Evolutionary conservation across 345 rosid genomes (phyloP), one percentile per base, ranked within the genome.

Genomic region (Populus alba): DNA sequence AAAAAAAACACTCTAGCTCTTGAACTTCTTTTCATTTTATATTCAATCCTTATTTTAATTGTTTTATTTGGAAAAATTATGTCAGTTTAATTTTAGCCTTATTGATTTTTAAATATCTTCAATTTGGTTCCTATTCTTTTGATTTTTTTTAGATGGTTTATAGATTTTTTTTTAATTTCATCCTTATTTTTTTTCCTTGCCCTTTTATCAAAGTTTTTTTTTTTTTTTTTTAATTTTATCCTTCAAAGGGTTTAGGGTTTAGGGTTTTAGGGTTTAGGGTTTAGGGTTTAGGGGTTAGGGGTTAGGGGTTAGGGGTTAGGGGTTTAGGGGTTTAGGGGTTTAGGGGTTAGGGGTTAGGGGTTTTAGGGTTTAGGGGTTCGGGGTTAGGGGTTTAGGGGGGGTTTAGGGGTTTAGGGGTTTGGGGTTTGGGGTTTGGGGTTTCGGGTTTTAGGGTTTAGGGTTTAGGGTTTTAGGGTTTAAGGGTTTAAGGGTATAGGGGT

Each of bases 401-500:
- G n/a, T n/a, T n/a, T 71, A 35, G 25, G 41, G 76, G 76, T 70
- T 61, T 71, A 22, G 20, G 81, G 76, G 76, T 71, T 71, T 61
- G 11, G 80, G 81, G 63, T 61, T 71, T 27, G 15, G 81, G 75
- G 71, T 71, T 78, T 39, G 11, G 81, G 81, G 70, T 78, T 62
- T 10, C 22, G 81, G 76, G 80, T 73, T 77, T 77, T 38, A 0
- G 18, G n/a, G n/a, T n/a, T n/a, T n/a, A n/a, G n/a, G 47, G 80
- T 75, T 57, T 77, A 38, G 6, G 39, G 79, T 66, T 70, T 76
- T 76, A 29, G 39, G 70, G 80, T 73, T 77, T 77, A 49, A 29
- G 47, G 80, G 80, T 70, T 77, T 77, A n/a, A n/a, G 38, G 80
- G 80, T 73, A 70, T 77, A 20, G 47, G 80, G 69, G 37, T 77